phyloP scores from a whole-genome alignment of 495 filamentous ascomycete species.

The Penicillium chermesinum region DNA sequence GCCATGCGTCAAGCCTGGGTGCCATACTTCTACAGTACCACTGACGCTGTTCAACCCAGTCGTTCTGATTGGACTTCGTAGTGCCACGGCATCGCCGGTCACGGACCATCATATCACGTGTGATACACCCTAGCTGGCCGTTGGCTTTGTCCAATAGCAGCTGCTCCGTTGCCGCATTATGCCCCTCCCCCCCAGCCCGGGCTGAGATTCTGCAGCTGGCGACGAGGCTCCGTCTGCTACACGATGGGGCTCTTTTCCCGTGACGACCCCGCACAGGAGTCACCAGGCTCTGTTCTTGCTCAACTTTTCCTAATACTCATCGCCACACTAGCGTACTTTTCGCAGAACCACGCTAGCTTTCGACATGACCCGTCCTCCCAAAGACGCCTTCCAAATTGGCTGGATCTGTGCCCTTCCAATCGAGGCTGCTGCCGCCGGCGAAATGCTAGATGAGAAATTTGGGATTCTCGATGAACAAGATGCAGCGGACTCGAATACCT shows the following conservation, averaged over 20 bases:
- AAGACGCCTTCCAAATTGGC: conserved; percentile 13
- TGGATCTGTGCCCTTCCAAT: conserved; percentile 12
- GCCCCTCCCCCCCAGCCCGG: conserved; percentile 1
- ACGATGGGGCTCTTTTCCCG: conserved; percentile 1
- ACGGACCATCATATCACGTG: conserved; percentile 1
- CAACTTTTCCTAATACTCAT: conserved; percentile 1
- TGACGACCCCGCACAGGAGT: conserved; percentile 1
- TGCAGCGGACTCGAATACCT: conserved; percentile 29
- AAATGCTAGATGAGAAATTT: conserved; percentile 46
- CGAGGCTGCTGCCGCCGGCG: conserved; percentile 37
- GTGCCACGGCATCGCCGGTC: conserved; percentile 1
- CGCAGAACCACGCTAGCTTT: conserved; percentile 1
- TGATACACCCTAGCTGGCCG: conserved; percentile 1
- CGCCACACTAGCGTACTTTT: conserved; percentile 9
- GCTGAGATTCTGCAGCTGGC: conserved; percentile 1
- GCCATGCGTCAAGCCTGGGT: conserved; percentile 5
- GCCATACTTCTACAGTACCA: conserved; percentile 9
- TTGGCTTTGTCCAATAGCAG: conserved; percentile 1
- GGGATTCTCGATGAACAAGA: conserved; percentile 17
- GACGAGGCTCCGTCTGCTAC: background rate
- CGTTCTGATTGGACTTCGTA: conserved; percentile 1
- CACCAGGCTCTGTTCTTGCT: background rate
- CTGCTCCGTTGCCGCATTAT: conserved; percentile 3
- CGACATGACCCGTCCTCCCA: conserved; percentile 5
- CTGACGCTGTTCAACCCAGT: background rate